Percentiles rank a stretch among this genome's conserved stretches.
These are phyloP conservation scores for carrot (Daucus carota) DNA, from an alignment of 129 eudicot species.

Conservation along the genomic window DH1_v3.0 NC_030388.2:18831501-18832000, in stretches of 20 bases:
- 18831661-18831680: not conserved
- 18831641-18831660: not conserved
- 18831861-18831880: not conserved
- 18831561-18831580: conserved; percentile 92
- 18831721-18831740: not conserved
- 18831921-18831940: not conserved
- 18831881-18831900: not conserved
- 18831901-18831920: not conserved
- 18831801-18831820: not conserved
- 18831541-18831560: conserved; percentile 99
- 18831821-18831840: not conserved
- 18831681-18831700: not conserved
- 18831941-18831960: not conserved
- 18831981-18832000: not conserved
- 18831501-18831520: conserved; percentile 61
- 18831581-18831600: conserved; percentile 88
- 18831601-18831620: not conserved
- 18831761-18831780: too few species aligned
- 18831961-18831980: not conserved
- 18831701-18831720: not conserved
- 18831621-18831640: not conserved
- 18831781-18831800: not conserved
- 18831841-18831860: not conserved
- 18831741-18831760: not conserved
- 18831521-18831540: conserved; percentile 68